A percentile compares a stretch with the other conserved stretches of the same genome.
These are phyloP conservation scores for Trichophyton simii DNA, from an alignment of 2,329 filamentous ascomycete genomes.

Conservation along the genomic window DNA sequence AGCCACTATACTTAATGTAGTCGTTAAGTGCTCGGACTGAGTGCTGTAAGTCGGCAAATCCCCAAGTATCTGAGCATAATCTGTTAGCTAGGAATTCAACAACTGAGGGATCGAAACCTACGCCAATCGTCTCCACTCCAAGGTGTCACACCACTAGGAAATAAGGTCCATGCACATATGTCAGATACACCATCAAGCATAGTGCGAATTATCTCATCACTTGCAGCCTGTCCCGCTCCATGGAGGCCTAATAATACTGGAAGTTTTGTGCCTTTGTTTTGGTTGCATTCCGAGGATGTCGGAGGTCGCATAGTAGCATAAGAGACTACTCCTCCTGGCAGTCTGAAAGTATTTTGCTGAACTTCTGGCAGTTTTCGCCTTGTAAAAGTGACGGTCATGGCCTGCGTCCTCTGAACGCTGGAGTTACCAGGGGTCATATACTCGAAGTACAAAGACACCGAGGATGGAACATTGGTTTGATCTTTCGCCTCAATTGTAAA, in stretches of 20 bases:
- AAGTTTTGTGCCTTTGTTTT: conserved; percentile 18
- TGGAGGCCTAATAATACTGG: conserved; percentile 43
- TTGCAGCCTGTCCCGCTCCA: conserved; percentile 46
- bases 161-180: conserved; percentile 43
- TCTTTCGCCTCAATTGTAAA: conserved; percentile 17
- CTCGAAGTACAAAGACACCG: conserved; percentile 14
- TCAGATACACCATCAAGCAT: conserved; percentile 40
- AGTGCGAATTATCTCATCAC: conserved; percentile 34
- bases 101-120: conserved; percentile 17
- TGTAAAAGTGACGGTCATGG: conserved; percentile 14
- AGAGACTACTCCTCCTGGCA: conserved; percentile 42
- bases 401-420: conserved; percentile 5
- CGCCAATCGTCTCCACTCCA: conserved; percentile 53
- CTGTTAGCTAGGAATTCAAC: background rate
- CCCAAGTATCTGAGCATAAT: conserved; percentile 36
- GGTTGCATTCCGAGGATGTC: conserved; percentile 22
- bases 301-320: conserved; percentile 47
- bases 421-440: conserved; percentile 10
- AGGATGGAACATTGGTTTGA: background rate
- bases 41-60: conserved; percentile 43
- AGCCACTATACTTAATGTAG: conserved; percentile 39
- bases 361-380: conserved; percentile 26
- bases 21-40: conserved; percentile 37
- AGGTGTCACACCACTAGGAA: conserved; percentile 45
- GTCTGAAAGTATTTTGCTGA: conserved; percentile 44